Percentiles rank a stretch among this genome's conserved stretches.
Evolutionary conservation across 2,329 filamentous ascomycete species (phyloP).

Genomic region (Dactylellina drechsleri): DNA sequence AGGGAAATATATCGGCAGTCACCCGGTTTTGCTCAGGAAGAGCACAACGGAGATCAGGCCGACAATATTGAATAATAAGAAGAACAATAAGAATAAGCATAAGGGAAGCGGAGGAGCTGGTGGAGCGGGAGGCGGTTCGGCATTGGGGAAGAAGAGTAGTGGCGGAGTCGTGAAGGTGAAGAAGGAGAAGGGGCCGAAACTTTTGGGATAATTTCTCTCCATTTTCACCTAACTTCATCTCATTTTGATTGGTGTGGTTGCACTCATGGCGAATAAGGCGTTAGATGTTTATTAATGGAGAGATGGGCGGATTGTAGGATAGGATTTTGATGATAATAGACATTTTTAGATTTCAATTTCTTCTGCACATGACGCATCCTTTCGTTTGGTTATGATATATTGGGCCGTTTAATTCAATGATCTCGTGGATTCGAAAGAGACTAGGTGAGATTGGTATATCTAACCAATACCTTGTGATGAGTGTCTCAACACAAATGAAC

Average conservation of each 20-base stretch:
- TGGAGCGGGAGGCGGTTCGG: conserved; percentile 14
- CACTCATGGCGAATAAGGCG: conserved; percentile 35
- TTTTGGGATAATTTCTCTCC: conserved; percentile 29
- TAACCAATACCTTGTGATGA: too few relatives aligned
- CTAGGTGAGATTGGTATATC: too few relatives aligned
- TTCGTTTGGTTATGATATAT: too few relatives aligned
- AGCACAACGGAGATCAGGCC: conserved; percentile 92
- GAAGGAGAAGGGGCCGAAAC: conserved; percentile 53
- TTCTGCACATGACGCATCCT: too few relatives aligned
- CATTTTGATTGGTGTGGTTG: conserved; percentile 10
- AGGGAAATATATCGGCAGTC: conserved; percentile 98
- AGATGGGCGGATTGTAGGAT: conserved; percentile 15
- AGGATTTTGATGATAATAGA: conserved; percentile 4
- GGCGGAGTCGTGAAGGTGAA: conserved; percentile 40
- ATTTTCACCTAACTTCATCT: not conserved
- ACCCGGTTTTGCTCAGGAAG: conserved; percentile 86
- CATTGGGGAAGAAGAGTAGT: conserved; percentile 41
- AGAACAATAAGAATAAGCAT: conserved; percentile 64
- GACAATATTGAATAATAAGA: conserved; percentile 73
- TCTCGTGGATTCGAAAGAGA: too few relatives aligned
- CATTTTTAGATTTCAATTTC: too few relatives aligned
- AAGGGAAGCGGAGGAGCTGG: conserved; percentile 37
- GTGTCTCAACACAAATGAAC: too few relatives aligned
- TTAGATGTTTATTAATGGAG: conserved; percentile 15
- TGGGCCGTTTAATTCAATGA: too few relatives aligned